Base-by-base conservation (phyloP, 441 rosid species). In the Raphanus hybrid region DNA sequence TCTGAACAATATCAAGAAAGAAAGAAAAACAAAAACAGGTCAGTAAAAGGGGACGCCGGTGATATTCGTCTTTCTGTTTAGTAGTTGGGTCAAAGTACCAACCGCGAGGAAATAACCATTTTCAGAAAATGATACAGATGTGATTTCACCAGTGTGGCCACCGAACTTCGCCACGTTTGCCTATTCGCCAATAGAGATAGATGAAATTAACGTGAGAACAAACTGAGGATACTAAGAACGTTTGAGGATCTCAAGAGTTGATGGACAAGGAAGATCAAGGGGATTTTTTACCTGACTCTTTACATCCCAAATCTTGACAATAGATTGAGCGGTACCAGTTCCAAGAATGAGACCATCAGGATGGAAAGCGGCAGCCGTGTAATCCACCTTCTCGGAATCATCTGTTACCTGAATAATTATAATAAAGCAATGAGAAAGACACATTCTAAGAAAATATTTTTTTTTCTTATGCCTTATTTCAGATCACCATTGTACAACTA, bases 331-430 rank as follows among this genome's bases (percentile, higher is more conserved):
- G 12, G 97, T 96, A 80, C 99, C 99, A 27, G 98, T 92, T 78
- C 98, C 99, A 81, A 96, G 99, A 85, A 93, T 93, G 69, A 96
- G 99, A 80, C 99, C 98, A 76, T 96, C 99, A 2, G 98, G 98
- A 91, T 96, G 99, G 80, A 96, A 96, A 63, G 98, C 94, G 12
- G 98, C 97, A 78, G 99, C 89, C 12, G 99, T 93, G 80, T 91
- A 96, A 58, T 85, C 86, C 74, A 88, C 92, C 7, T 90, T 72
- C 29, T 84, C 86, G 2, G 90, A 81, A 75, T 76, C 79, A 74
- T 90, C 97, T 16, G 87, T 79, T 69, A 93, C 98, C 99, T 93
- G 88, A 65, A 52, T 60, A 64, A 69, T n/a, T 14, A 64, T 39
- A 29, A 52, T 11, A 74, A 61, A 41, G 26, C 11, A 3, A 16